phyloP scores from a whole-genome alignment of 495 filamentous ascomycete species.

The Talaromyces thailandensis region DNA sequence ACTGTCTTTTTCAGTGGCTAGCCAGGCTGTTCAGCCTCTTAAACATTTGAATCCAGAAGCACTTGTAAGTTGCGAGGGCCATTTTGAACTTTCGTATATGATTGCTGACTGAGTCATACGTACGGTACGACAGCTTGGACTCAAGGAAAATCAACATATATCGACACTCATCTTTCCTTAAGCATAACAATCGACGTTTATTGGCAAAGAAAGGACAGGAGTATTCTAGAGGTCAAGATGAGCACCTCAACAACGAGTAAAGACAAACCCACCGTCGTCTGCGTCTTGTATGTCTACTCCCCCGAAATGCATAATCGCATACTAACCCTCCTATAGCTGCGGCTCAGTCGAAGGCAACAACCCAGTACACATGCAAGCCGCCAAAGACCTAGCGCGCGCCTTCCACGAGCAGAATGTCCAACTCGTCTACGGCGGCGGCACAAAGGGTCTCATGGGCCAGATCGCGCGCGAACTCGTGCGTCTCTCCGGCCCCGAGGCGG shows the following conservation, averaged over 20 bases:
- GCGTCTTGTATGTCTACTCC: slow-evolving; percentile 59
- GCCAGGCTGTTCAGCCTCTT: background rate
- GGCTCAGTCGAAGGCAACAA: slow-evolving; percentile 63
- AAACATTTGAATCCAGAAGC: no score
- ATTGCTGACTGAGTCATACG: background rate
- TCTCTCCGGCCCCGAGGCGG: slow-evolving; percentile 69
- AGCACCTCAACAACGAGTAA: slow-evolving; percentile 9
- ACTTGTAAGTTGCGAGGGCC: background rate
- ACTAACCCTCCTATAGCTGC: slow-evolving; percentile 43
- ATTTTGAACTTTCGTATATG: background rate
- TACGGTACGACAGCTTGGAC: background rate
- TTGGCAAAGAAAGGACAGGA: background rate
- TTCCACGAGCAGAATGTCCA: slow-evolving; percentile 67
- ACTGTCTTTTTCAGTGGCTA: background rate
- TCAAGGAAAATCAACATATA: background rate
- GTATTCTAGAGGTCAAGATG: background rate
- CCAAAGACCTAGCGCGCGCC: slow-evolving; percentile 62
- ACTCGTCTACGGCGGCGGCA: slow-evolving; percentile 92
- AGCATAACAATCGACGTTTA: background rate
- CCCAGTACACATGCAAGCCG: slow-evolving; percentile 62
- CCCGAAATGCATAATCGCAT: background rate
- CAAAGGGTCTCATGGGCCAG: slow-evolving; percentile 90
- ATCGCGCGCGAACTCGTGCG: slow-evolving; percentile 78
- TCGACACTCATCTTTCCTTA: background rate
- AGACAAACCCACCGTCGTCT: slow-evolving; percentile 52